phyloP scores from a whole-genome alignment of 2,329 filamentous ascomycete genomes.

The Aspergillus carbonarius region DNA sequence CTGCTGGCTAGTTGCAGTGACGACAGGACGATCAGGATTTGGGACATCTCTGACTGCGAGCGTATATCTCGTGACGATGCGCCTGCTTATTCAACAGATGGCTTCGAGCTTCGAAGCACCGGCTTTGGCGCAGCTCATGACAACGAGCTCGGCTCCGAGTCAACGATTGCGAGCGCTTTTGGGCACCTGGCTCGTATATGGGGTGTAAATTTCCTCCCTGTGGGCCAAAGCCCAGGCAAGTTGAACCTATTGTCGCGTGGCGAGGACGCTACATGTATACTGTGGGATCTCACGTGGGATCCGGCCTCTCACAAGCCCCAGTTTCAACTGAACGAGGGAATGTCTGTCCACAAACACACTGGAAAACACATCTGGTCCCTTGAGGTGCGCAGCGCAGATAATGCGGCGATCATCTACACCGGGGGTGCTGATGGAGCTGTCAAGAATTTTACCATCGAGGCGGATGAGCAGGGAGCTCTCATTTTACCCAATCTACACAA shows the following conservation, averaged over 20 bases:
- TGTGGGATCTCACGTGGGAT: conserved; percentile 62
- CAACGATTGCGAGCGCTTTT: conserved; percentile 70
- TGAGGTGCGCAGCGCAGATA: conserved; percentile 38
- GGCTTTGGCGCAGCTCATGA: conserved; percentile 56
- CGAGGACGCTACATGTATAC: conserved; percentile 75
- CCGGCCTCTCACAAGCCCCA: conserved; percentile 12
- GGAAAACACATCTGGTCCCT: conserved; percentile 93
- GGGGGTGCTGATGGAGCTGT: conserved; percentile 82
- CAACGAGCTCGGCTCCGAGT: conserved; percentile 39
- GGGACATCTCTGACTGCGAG: conserved; percentile 69
- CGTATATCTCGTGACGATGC: conserved; percentile 29
- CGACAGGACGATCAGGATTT: conserved; percentile 83
- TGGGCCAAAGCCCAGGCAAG: conserved; percentile 19
- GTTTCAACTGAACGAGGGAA: conserved; percentile 42
- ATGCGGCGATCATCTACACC: conserved; percentile 57
- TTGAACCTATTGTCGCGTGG: conserved; percentile 72
- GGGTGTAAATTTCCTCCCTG: conserved; percentile 68
- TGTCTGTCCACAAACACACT: conserved; percentile 64
- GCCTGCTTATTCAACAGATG: conserved; percentile 38
- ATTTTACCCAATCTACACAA: conserved; percentile 17
- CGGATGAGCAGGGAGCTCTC: conserved; percentile 13
- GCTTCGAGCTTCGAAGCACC: conserved; percentile 53
- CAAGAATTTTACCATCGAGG: conserved; percentile 30
- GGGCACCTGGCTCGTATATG: conserved; percentile 89
- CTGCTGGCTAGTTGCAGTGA: conserved; percentile 93